A percentile compares a stretch with the other conserved stretches of the same genome.
Evolutionary conservation across 306 rosid genomes (phyloP).

Genomic region (Cicer bijugum): DNA sequence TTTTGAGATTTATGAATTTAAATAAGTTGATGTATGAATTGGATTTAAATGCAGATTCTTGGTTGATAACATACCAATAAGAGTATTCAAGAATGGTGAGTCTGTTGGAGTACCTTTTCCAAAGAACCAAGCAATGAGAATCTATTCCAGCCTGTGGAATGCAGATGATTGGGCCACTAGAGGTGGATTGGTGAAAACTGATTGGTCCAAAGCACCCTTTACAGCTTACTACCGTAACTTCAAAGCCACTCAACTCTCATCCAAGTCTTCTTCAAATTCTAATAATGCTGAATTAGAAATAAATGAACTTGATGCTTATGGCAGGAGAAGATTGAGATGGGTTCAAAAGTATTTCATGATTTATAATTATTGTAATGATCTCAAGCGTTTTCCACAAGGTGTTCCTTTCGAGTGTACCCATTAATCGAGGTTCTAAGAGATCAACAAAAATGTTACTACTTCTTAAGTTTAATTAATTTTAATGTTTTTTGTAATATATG

Average conservation of each 20-base stretch:
- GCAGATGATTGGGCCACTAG: slow-evolving; percentile 88
- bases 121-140: slow-evolving; percentile 68
- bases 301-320: slow-evolving; percentile 49
- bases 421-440: slow-evolving; percentile 40
- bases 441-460: background rate
- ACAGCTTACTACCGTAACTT: slow-evolving; percentile 61
- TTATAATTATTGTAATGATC: slow-evolving; percentile 55
- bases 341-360: slow-evolving; percentile 57
- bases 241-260: slow-evolving; percentile 48
- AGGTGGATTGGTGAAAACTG: slow-evolving; percentile 75
- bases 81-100: slow-evolving; percentile 70
- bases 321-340: slow-evolving; percentile 60
- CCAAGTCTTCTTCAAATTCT: slow-evolving; percentile 38
- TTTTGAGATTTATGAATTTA: too few relatives aligned
- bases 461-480: background rate
- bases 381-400: slow-evolving; percentile 59
- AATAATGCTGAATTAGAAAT: slow-evolving; percentile 39
- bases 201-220: slow-evolving; percentile 78
- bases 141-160: slow-evolving; percentile 72
- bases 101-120: slow-evolving; percentile 63
- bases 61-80: slow-evolving; percentile 67
- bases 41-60: slow-evolving; percentile 51
- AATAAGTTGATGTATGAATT: background rate
- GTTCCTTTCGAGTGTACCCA: slow-evolving; percentile 53
- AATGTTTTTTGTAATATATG: slow-evolving; percentile 44